Base-by-base conservation (phyloP, 2,329 filamentous ascomycete genomes). In the Scedosporium apiospermum region DNA sequence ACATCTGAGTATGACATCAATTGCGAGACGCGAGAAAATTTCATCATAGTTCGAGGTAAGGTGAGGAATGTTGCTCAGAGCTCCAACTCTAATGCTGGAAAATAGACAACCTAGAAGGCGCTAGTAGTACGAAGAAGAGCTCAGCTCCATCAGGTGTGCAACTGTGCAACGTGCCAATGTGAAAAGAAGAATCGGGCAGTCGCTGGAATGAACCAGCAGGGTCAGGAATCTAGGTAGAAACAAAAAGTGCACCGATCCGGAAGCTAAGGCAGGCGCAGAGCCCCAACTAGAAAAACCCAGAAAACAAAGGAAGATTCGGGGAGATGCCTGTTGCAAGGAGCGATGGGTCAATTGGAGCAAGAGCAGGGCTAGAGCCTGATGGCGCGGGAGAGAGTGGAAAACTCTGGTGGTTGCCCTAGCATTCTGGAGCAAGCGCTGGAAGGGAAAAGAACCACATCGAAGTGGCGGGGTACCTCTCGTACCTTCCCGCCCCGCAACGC, bases 401-500 rank as follows among this genome's bases (percentile, higher is more conserved):
- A 61, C 30, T 51, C 59, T 53, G 26, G 59, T 51, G 59, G 59
- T 61, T 61, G 59, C 59, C 59, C 59, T 44, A 61, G 59, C 59
- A 61, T 61, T 61, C 23, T 53, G 44, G 26, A 61, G 59, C 44
- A n/a, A 18, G 23, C 44, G 59, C 59, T 77, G 72, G 75, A 77
- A 77, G 68, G 72, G 71, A 72, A 71, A 73, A 74, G 75, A 77
- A 77, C 70, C 75, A 66, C 71, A 73, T 77, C 73, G 75, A 77
- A 77, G 62, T 64, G 55, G 65, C 63, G 65, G 65, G 65, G 65
- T 58, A 61, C 57, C 38, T 44, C 60, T 61, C 63, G 59, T 53
- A 38, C 30, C 59, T 61, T 53, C 59, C 58, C 59, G 59, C 59
- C 59, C 59, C 59, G 59, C 59, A 61, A 30, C 59, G 30, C 59